phyloP scores from a whole-genome alignment of 352 stramenopile species.

The Plasmopara viticola region DNA sequence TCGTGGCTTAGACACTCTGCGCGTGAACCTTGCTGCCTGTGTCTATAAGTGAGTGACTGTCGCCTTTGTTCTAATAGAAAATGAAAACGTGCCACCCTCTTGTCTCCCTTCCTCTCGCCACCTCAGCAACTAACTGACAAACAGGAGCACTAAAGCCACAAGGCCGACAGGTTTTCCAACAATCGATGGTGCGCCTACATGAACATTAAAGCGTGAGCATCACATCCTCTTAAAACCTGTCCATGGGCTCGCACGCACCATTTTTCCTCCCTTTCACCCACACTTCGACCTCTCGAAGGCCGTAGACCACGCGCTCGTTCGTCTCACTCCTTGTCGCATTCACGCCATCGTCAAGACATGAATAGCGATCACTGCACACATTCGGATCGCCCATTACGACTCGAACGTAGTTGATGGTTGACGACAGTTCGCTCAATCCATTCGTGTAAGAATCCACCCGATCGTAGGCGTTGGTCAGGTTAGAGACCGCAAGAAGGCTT shows the following conservation, averaged over 20 bases:
- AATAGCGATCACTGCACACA: constrained; percentile 35
- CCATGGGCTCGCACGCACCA: constrained; percentile 10
- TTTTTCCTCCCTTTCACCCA: constrained; percentile 55
- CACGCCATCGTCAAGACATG: constrained; percentile 33
- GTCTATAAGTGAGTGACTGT: constrained; percentile 30
- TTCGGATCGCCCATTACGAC: constrained; percentile 44
- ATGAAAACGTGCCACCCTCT: constrained; percentile 20
- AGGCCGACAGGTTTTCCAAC: background rate
- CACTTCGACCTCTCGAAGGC: constrained; percentile 73
- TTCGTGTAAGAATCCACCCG: constrained; percentile 57
- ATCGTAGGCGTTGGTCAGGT: constrained; percentile 45
- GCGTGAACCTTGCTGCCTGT: constrained; percentile 10
- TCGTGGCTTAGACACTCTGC: constrained; percentile 19
- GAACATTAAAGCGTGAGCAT: background rate
- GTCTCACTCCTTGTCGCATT: constrained; percentile 17
- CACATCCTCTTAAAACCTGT: background rate
- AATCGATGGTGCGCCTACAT: background rate
- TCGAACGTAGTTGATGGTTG: constrained; percentile 53
- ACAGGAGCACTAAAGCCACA: background rate
- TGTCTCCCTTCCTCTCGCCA: background rate
- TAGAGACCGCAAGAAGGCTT: constrained; percentile 41
- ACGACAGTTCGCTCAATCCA: constrained; percentile 32
- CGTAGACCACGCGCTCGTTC: constrained; percentile 65
- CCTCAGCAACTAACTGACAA: background rate
- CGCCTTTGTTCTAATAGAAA: constrained; percentile 38